These are phyloP conservation scores for Boletus sensibilis DNA, from an alignment of 768 basidiomycete genomes.

Conservation along the genomic window DNA sequence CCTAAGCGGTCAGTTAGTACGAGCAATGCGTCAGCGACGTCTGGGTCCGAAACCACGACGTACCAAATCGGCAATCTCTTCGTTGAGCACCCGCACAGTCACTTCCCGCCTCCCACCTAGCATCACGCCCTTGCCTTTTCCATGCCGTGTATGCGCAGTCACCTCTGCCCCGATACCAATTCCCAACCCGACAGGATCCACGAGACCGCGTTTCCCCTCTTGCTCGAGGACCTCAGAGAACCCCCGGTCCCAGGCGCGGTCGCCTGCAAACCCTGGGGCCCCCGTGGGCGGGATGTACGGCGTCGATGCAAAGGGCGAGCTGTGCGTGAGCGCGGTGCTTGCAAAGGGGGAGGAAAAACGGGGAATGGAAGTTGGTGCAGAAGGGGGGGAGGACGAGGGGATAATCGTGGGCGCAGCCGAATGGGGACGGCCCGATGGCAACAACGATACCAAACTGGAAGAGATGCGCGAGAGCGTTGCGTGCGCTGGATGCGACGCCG, in stretches of 20 bases:
- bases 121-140: slow-evolving; percentile 45
- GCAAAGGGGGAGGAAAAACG: slow-evolving; percentile 17
- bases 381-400: slow-evolving; percentile 12
- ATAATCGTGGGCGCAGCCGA: neutral
- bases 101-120: slow-evolving; percentile 55
- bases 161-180: slow-evolving; percentile 34
- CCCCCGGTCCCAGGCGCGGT: slow-evolving; percentile 66
- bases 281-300: slow-evolving; percentile 52
- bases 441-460: slow-evolving; percentile 51
- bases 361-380: slow-evolving; percentile 11
- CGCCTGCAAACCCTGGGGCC: slow-evolving; percentile 78
- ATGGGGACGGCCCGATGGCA: slow-evolving; percentile 29
- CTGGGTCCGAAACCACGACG: slow-evolving; percentile 17
- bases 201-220: slow-evolving; percentile 41
- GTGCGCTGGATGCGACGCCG: slow-evolving; percentile 21
- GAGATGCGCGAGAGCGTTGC: slow-evolving; percentile 47
- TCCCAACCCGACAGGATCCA: slow-evolving; percentile 43
- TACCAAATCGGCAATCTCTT: slow-evolving; percentile 60
- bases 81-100: slow-evolving; percentile 52
- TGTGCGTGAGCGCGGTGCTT: slow-evolving; percentile 35
- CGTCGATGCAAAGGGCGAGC: slow-evolving; percentile 50
- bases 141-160: slow-evolving; percentile 7
- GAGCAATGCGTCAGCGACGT: neutral
- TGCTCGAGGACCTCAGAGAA: slow-evolving; percentile 48
- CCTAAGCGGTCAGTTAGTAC: slow-evolving; percentile 38